Evolutionary conservation across 805 yeast species (phyloP).

Genomic region (Isabelozyma gotoi): DNA sequence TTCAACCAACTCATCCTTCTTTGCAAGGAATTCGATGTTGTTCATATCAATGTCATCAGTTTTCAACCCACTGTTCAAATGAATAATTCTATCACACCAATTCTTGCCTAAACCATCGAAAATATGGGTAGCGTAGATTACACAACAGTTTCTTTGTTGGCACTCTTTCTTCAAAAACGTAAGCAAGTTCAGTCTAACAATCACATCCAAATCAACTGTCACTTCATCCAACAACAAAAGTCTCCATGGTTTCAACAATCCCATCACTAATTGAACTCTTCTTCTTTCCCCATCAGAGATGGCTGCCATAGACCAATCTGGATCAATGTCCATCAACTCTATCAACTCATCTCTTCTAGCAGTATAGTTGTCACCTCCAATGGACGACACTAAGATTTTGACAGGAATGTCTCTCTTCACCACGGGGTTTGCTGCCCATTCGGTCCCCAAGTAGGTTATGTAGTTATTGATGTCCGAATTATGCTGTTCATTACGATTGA

Average conservation of each 20-base stretch:
- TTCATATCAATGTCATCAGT: constrained; percentile 34
- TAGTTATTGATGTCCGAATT: constrained; percentile 46
- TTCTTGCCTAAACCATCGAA: constrained; percentile 83
- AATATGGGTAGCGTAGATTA: constrained; percentile 93
- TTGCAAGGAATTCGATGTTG: constrained; percentile 22
- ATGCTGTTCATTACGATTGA: constrained; percentile 43
- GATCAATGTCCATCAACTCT: constrained; percentile 78
- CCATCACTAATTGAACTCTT: constrained; percentile 92
- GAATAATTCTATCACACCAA: constrained; percentile 87
- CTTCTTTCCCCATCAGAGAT: constrained; percentile 95
- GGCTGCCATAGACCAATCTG: constrained; percentile 88
- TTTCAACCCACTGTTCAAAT: constrained; percentile 66
- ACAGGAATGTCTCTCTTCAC: constrained; percentile 93
- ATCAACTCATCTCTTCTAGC: constrained; percentile 78
- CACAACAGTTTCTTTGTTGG: constrained; percentile 62
- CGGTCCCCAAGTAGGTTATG: constrained; percentile 89
- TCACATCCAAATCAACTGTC: constrained; percentile 92
- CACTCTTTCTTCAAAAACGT: constrained; percentile 77
- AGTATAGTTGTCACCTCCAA: constrained; percentile 66
- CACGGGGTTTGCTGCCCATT: constrained; percentile 92
- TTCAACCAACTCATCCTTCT: background rate
- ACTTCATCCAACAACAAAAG: constrained; percentile 90
- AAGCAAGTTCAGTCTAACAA: constrained; percentile 76
- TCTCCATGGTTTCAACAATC: constrained; percentile 87
- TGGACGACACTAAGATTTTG: constrained; percentile 67